Evolutionary conservation across 371 early-diverging fungal species (phyloP).

Genomic region (Mucor indicus): DNA sequence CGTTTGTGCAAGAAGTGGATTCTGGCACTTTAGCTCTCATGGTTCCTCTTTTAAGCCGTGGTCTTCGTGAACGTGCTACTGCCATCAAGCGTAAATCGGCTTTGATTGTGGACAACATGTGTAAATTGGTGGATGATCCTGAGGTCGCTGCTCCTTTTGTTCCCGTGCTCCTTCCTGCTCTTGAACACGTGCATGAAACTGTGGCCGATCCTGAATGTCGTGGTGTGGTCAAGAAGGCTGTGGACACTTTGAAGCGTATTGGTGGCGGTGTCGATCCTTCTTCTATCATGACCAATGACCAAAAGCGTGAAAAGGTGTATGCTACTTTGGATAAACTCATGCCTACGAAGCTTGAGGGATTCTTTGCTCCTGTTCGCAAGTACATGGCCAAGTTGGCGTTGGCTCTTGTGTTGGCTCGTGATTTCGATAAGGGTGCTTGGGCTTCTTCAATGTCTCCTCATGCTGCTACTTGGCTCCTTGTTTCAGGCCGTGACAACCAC

Average conservation of each 20-base stretch:
- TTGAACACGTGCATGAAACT: conserved; percentile 71
- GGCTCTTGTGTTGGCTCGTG: conserved; percentile 29
- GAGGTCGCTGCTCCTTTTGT: conserved; percentile 78
- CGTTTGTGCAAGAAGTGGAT: conserved; percentile 78
- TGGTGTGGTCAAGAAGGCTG: conserved; percentile 53
- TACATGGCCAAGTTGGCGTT: conserved; percentile 34
- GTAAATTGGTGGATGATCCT: conserved; percentile 78
- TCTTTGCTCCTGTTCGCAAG: conserved; percentile 36
- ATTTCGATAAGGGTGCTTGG: conserved; percentile 39
- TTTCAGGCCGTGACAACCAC: conserved; percentile 30
- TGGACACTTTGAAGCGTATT: conserved; percentile 36
- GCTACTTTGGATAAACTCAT: conserved; percentile 34
- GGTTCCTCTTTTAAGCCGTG: conserved; percentile 75
- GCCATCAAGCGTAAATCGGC: conserved; percentile 76
- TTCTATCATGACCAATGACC: conserved; percentile 34
- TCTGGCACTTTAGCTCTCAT: conserved; percentile 78
- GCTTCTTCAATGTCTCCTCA: conserved; percentile 42
- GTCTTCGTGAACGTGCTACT: conserved; percentile 63
- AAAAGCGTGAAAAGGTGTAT: conserved; percentile 46
- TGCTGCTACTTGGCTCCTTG: conserved; percentile 37
- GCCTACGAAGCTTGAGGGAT: conserved; percentile 38
- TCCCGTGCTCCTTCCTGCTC: conserved; percentile 73
- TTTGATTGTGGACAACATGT: conserved; percentile 86
- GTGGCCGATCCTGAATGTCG: conserved; percentile 80
- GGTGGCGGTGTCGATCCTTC: conserved; percentile 19